A percentile compares a stretch with the other conserved stretches of the same genome.
Evolutionary conservation across 2,329 filamentous ascomycete species (phyloP).

Genomic region (Beauveria asiatica): DNA sequence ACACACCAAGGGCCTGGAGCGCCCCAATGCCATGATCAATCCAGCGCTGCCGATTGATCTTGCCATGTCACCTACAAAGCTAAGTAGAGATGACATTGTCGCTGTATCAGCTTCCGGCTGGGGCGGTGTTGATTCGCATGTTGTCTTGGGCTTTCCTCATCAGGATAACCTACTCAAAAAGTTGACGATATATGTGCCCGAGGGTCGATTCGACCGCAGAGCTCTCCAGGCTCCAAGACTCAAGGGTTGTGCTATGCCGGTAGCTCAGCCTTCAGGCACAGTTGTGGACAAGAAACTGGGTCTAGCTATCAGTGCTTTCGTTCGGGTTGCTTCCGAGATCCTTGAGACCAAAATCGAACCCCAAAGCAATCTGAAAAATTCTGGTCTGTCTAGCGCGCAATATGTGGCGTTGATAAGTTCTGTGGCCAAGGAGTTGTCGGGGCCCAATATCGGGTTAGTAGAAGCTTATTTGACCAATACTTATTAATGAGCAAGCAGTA

Average conservation of each 20-base stretch:
- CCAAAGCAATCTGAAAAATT: neutral
- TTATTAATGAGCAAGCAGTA: neutral
- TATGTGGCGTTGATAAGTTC: neutral
- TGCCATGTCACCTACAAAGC: neutral
- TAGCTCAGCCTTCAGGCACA: neutral
- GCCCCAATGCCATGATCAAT: conserved; percentile 47
- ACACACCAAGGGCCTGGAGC: conserved; percentile 54
- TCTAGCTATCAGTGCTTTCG: neutral
- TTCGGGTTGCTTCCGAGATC: neutral
- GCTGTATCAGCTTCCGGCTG: conserved; percentile 33
- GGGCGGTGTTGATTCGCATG: conserved; percentile 38
- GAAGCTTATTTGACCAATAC: too few species aligned
- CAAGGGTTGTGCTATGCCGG: neutral
- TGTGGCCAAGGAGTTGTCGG: neutral
- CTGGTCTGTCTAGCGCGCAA: neutral
- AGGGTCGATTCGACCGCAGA: neutral
- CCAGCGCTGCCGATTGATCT: conserved; percentile 3
- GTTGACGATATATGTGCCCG: neutral
- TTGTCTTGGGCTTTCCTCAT: conserved; percentile 31
- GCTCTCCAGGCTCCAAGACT: neutral
- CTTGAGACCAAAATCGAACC: neutral
- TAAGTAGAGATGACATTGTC: conserved; percentile 4
- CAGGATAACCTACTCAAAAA: neutral
- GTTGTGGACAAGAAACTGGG: neutral
- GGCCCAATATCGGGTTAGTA: neutral